These are phyloP conservation scores for Barnettozyma sp. DNA, from an alignment of 805 yeast genomes.

Conservation along the genomic window DNA sequence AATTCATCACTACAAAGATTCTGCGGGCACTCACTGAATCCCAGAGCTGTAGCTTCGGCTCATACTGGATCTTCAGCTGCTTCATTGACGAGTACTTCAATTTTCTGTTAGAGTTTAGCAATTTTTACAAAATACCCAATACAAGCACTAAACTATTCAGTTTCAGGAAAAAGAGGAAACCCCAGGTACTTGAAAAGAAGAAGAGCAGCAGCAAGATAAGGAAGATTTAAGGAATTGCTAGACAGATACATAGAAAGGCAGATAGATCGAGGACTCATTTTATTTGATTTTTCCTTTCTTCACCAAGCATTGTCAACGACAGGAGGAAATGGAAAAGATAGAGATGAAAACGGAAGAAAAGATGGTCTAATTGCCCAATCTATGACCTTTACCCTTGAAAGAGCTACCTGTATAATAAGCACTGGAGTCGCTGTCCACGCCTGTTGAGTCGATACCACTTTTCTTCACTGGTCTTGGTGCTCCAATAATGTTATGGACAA, in stretches of 20 bases:
- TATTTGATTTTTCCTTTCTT: too few relatives aligned
- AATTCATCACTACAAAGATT: slow-evolving; percentile 12
- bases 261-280: too few relatives aligned
- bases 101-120: slow-evolving; percentile 15
- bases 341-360: neutral
- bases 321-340: too few relatives aligned
- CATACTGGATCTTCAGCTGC: slow-evolving; percentile 19
- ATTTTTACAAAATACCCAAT: slow-evolving; percentile 11
- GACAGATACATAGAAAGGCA: too few relatives aligned
- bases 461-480: slow-evolving; percentile 10
- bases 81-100: slow-evolving; percentile 18
- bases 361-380: slow-evolving; percentile 26
- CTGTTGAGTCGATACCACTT: neutral
- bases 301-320: too few relatives aligned
- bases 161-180: neutral
- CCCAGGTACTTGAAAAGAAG: too few relatives aligned
- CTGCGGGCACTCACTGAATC: slow-evolving; percentile 13
- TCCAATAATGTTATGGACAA: slow-evolving; percentile 21
- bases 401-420: slow-evolving; percentile 13
- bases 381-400: slow-evolving; percentile 34
- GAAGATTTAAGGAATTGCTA: too few relatives aligned
- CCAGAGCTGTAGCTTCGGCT: slow-evolving; percentile 12
- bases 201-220: too few relatives aligned
- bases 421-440: slow-evolving; percentile 6
- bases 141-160: slow-evolving; percentile 1